Evolutionary conservation across 208 protist species (phyloP).

Genomic region (Phytomonas francai): DNA sequence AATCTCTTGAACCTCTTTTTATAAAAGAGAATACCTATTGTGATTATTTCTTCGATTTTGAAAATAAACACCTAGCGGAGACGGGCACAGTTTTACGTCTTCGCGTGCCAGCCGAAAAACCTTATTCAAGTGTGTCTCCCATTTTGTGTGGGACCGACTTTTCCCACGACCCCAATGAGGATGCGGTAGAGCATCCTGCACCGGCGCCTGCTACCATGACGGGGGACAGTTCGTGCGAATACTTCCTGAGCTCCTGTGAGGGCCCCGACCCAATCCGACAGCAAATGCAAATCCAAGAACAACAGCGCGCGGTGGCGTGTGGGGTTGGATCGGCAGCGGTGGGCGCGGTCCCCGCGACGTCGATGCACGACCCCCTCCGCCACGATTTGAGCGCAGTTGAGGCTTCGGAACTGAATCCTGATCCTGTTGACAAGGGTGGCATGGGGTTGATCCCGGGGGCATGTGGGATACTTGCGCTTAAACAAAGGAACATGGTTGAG

Average conservation of each 20-base stretch:
- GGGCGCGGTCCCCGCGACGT: not conserved
- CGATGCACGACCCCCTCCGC: not conserved
- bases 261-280: not conserved
- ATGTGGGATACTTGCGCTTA: constrained; percentile 42
- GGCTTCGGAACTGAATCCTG: not conserved
- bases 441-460: constrained; percentile 10
- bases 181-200: not conserved
- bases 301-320: not conserved
- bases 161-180: not conserved
- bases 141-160: not conserved
- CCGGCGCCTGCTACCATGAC: not conserved
- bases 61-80: constrained; percentile 22
- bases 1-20: constrained; percentile 19
- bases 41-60: constrained; percentile 76
- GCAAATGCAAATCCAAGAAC: not conserved
- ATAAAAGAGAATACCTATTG: constrained; percentile 40
- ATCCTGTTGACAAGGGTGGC: not conserved
- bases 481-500: constrained; percentile 57
- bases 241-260: constrained; percentile 16
- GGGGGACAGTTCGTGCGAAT: constrained; percentile 12
- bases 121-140: not conserved
- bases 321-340: not conserved
- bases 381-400: not conserved
- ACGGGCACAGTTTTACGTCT: constrained; percentile 43
- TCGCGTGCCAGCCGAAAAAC: constrained; percentile 34